phyloP scores from a whole-genome alignment of 768 basidiomycete genomes.

The Tricholoma terreum region DNA sequence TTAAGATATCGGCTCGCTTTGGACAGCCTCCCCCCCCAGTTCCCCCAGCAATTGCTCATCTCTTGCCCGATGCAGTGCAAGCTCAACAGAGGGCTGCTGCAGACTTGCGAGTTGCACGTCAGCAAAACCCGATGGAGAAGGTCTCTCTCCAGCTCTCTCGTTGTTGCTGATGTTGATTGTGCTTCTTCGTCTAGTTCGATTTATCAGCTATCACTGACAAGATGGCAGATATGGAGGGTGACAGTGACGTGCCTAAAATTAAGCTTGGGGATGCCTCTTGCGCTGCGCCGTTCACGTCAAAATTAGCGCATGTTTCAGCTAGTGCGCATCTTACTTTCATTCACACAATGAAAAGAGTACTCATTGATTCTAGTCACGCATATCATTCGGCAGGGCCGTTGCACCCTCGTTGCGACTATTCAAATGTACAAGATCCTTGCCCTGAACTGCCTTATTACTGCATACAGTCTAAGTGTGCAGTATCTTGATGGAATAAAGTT shows the following conservation, averaged over 20 bases:
- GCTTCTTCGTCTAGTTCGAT: slow-evolving; percentile 26
- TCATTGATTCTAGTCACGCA: slow-evolving; percentile 67
- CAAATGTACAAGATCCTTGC: slow-evolving; percentile 99
- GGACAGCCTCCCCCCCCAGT: slow-evolving; percentile 93
- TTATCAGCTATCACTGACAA: slow-evolving; percentile 67
- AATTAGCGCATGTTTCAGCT: slow-evolving; percentile 94
- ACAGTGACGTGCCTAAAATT: slow-evolving; percentile 94
- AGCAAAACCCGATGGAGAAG: slow-evolving; percentile 89
- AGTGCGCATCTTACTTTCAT: slow-evolving; percentile 51
- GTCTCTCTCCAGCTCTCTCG: slow-evolving; percentile 37
- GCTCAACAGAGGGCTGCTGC: slow-evolving; percentile 81
- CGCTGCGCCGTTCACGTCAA: slow-evolving; percentile 98
- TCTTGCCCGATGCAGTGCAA: slow-evolving; percentile 87
- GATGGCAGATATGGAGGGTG: slow-evolving; percentile 90
- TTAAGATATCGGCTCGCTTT: slow-evolving; percentile 86
- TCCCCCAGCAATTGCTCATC: slow-evolving; percentile 80
- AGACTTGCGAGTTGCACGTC: slow-evolving; percentile 59
- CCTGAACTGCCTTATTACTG: slow-evolving; percentile 95
- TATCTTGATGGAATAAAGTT: slow-evolving; percentile 99
- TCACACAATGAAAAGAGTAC: not conserved
- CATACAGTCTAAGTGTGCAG: slow-evolving; percentile 96
- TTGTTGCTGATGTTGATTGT: slow-evolving; percentile 10
- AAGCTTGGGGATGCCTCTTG: slow-evolving; percentile 99
- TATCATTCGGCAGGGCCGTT: slow-evolving; percentile 97
- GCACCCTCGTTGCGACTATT: slow-evolving; percentile 96